phyloP scores from a whole-genome alignment of 768 basidiomycete species.

The Collybiopsis luxurians region DNA sequence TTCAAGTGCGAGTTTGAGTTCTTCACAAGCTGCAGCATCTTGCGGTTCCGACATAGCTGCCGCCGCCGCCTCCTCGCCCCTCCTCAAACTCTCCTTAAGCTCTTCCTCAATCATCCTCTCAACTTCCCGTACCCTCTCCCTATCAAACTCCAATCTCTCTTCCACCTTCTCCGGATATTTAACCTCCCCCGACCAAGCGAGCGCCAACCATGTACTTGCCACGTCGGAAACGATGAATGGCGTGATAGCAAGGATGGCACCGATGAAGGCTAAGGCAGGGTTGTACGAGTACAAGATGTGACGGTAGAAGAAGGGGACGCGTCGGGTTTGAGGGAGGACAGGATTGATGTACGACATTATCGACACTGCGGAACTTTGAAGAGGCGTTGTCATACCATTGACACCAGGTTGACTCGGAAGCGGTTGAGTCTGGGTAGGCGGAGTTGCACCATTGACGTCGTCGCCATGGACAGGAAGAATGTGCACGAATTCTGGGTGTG shows the following conservation, averaged over 20 bases:
- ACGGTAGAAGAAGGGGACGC: conserved; percentile 43
- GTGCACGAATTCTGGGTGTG: too few species aligned
- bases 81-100: neutral
- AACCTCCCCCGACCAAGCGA: conserved; percentile 34
- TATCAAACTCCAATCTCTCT: conserved; percentile 35
- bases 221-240: conserved; percentile 49
- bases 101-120: conserved; percentile 3
- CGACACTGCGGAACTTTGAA: neutral
- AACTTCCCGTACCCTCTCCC: conserved; percentile 25
- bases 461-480: neutral
- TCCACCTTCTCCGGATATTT: conserved; percentile 31
- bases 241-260: conserved; percentile 37
- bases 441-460: too few species aligned
- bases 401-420: too few species aligned
- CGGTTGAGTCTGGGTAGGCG: too few species aligned
- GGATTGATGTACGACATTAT: neutral
- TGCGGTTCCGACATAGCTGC: conserved; percentile 11
- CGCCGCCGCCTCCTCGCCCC: neutral
- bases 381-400: too few species aligned
- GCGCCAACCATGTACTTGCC: conserved; percentile 46
- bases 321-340: conserved; percentile 10
- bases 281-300: conserved; percentile 46
- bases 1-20: neutral
- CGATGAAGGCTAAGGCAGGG: conserved; percentile 45
- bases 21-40: too few species aligned